Evolutionary conservation across 371 early-diverging fungal species (phyloP).

Genomic region (Haplosporangium sp.): DNA sequence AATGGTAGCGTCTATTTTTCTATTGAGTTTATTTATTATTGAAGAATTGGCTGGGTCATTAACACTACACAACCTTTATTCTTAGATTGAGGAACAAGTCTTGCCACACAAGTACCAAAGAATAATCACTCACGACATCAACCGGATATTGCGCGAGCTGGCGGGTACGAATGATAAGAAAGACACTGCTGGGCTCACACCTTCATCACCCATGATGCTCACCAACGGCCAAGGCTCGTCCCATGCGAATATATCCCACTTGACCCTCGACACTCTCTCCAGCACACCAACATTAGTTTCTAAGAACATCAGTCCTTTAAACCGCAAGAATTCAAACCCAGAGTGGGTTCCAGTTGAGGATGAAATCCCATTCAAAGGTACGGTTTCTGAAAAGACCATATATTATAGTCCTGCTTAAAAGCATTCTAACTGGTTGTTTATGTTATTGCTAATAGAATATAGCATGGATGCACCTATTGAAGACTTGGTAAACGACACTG

Average conservation of each 20-base stretch:
- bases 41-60: no score
- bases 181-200: slow-evolving; percentile 43
- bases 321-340: slow-evolving; percentile 34
- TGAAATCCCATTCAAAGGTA: slow-evolving; percentile 54
- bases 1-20: slow-evolving; percentile 65
- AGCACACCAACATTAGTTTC: slow-evolving; percentile 4
- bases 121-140: slow-evolving; percentile 86
- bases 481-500: slow-evolving; percentile 78
- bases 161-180: slow-evolving; percentile 62
- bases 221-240: slow-evolving; percentile 18
- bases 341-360: slow-evolving; percentile 56
- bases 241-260: slow-evolving; percentile 31
- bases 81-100: slow-evolving; percentile 83
- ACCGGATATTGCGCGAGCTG: slow-evolving; percentile 85
- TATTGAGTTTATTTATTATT: no score
- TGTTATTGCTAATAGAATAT: slow-evolving; percentile 58
- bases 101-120: slow-evolving; percentile 79
- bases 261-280: slow-evolving; percentile 27
- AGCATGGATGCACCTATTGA: slow-evolving; percentile 73
- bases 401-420: no score
- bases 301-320: slow-evolving; percentile 14
- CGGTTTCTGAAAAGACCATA: background rate
- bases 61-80: background rate
- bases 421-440: background rate
- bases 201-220: slow-evolving; percentile 31